These are phyloP conservation scores for Sarocladium kiliense DNA, from an alignment of 2,329 filamentous ascomycete genomes.

Conservation along the genomic window DNA sequence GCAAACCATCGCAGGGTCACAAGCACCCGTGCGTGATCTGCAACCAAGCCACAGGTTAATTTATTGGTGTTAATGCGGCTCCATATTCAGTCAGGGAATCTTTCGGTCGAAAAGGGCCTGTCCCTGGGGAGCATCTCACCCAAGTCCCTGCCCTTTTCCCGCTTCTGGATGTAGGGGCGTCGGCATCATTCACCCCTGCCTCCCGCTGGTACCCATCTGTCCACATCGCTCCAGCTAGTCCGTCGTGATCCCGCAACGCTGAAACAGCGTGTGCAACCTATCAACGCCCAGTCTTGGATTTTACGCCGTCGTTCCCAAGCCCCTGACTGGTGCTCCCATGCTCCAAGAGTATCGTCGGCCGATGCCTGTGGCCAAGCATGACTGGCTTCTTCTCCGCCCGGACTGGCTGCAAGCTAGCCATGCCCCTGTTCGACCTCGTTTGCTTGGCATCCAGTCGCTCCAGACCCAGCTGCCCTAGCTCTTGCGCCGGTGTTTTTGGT, in stretches of 20 bases:
- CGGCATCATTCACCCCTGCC: conserved; percentile 2
- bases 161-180: background rate
- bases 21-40: conserved; percentile 6
- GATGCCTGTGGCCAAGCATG: conserved; percentile 5
- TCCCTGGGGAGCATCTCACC: background rate
- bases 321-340: background rate
- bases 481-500: background rate
- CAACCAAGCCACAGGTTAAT: conserved; percentile 5
- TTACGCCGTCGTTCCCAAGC: background rate
- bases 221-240: conserved; percentile 9
- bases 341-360: background rate
- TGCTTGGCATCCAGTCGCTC: conserved; percentile 9
- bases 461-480: background rate
- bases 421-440: conserved; percentile 7
- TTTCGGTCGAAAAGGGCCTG: background rate
- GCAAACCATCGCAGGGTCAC: background rate
- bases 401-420: conserved; percentile 1
- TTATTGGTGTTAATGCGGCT: conserved; percentile 6
- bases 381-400: conserved; percentile 2
- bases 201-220: background rate
- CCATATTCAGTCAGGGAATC: background rate
- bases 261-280: conserved; percentile 5
- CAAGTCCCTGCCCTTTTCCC: background rate
- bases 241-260: conserved; percentile 6
- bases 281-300: conserved; percentile 5